These are phyloP conservation scores for Clitopilus passeckerianus DNA, from an alignment of 768 basidiomycete species.

Conservation along the genomic window DNA sequence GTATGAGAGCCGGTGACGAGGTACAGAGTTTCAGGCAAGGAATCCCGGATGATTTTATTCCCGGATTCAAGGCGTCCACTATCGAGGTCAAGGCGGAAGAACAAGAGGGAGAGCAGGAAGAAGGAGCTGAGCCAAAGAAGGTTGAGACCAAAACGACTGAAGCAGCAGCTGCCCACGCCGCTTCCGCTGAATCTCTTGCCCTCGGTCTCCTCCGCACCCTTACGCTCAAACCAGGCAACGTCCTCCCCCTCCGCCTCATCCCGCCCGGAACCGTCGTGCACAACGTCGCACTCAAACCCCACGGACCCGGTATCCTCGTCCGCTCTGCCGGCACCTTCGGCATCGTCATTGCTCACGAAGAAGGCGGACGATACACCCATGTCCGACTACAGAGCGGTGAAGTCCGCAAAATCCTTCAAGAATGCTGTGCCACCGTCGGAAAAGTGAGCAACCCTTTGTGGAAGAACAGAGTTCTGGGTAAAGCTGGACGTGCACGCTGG, in stretches of 20 bases:
- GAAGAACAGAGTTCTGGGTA: constrained; percentile 81
- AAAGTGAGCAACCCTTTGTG: constrained; percentile 88
- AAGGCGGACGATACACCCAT: constrained; percentile 66
- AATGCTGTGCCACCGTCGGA: constrained; percentile 86
- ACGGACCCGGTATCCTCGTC: constrained; percentile 76
- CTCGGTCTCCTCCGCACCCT: constrained; percentile 79
- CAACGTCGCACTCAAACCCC: constrained; percentile 71
- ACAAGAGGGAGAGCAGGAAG: constrained; percentile 7
- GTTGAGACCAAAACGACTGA: constrained; percentile 12
- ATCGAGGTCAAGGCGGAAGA: constrained; percentile 8
- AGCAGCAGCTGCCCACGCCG: constrained; percentile 11
- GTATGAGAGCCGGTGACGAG: constrained; percentile 80
- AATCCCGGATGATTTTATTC: constrained; percentile 71
- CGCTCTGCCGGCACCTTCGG: constrained; percentile 88
- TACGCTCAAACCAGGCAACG: constrained; percentile 88
- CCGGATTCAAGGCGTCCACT: constrained; percentile 33
- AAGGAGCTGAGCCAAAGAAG: constrained; percentile 12
- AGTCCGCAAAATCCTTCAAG: constrained; percentile 76
- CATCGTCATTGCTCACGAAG: constrained; percentile 76
- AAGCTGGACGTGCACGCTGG: constrained; percentile 89
- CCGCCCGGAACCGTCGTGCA: constrained; percentile 91
- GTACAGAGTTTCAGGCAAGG: constrained; percentile 85
- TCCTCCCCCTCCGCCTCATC: constrained; percentile 85
- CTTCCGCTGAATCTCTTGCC: constrained; percentile 61
- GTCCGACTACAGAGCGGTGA: constrained; percentile 91